These are phyloP conservation scores for Mycena filopes DNA, from an alignment of 768 basidiomycete species.

Conservation along the genomic window DNA sequence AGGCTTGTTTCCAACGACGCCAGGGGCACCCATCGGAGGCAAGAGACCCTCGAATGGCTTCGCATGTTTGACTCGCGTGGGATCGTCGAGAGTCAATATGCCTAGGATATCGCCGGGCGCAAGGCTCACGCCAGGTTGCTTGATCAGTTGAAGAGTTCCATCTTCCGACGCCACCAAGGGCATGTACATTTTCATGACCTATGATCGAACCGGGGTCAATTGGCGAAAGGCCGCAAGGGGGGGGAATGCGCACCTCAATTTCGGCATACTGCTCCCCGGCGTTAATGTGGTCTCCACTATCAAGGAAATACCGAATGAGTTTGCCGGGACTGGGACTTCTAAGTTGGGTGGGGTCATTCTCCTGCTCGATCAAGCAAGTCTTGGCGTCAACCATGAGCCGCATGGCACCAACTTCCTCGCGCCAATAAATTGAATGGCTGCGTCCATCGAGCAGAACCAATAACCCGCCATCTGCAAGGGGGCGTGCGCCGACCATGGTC, in stretches of 20 bases:
- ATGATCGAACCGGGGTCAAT: conserved; percentile 17
- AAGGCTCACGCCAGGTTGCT: conserved; percentile 96
- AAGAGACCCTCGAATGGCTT: conserved; percentile 98
- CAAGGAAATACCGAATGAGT: conserved; percentile 92
- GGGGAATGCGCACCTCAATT: conserved; percentile 76
- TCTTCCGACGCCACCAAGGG: conserved; percentile 94
- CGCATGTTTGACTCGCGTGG: conserved; percentile 95
- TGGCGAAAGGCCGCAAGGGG: conserved; percentile 1
- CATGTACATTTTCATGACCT: conserved; percentile 99
- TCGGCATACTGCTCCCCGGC: conserved; percentile 98
- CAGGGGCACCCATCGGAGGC: conserved; percentile 86
- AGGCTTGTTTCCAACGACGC: conserved; percentile 87
- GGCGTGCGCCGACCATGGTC: conserved; percentile 90
- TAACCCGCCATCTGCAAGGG: conserved; percentile 94
- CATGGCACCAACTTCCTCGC: conserved; percentile 96
- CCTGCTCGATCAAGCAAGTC: conserved; percentile 98
- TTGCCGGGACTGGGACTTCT: conserved; percentile 97
- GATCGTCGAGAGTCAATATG: conserved; percentile 96
- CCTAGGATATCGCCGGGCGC: conserved; percentile 98
- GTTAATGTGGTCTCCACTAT: conserved; percentile 96
- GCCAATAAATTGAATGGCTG: conserved; percentile 98
- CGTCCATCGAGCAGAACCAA: conserved; percentile 91
- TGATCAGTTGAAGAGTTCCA: conserved; percentile 94
- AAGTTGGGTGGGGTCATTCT: conserved; percentile 98
- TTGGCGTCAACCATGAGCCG: conserved; percentile 95